Conservation (phyloP, 179 eudicot genomes). For the Silene noctiflora region DNA sequence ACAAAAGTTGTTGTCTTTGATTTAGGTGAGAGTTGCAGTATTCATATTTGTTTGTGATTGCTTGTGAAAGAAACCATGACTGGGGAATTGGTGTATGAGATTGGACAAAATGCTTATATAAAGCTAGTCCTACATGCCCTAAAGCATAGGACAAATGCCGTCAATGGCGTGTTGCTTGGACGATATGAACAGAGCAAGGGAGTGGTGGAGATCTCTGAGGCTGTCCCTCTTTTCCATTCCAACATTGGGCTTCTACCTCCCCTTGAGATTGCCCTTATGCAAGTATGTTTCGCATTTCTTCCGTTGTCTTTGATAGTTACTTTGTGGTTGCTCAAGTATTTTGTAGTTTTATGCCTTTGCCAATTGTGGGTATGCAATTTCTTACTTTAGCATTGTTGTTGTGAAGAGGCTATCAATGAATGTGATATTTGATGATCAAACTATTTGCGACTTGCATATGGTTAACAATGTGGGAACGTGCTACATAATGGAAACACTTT, state of each 20-base stretch:
- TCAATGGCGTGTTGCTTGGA: conserved; percentile 72
- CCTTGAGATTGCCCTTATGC: conserved; percentile 74
- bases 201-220: conserved; percentile 57
- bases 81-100: conserved; percentile 50
- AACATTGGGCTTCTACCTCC: conserved; percentile 72
- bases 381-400: not conserved
- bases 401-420: not conserved
- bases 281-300: conserved; percentile 31
- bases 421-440: not conserved
- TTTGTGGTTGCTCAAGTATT: not conserved
- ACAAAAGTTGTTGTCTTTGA: not conserved
- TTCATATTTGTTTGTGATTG: not conserved
- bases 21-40: conserved; percentile 12
- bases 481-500: not conserved
- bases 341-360: not conserved
- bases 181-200: conserved; percentile 37
- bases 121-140: conserved; percentile 67
- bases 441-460: not conserved
- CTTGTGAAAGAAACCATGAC: conserved; percentile 30
- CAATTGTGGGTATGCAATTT: not conserved
- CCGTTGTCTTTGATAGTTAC: not conserved
- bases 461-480: not conserved
- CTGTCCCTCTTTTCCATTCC: conserved; percentile 79
- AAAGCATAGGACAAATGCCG: conserved; percentile 56
- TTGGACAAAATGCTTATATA: conserved; percentile 62